Evolutionary conservation across 2,329 filamentous ascomycete species (phyloP), one percentile per base, ranked within the genome.

Genomic region (Harringtonia aguacate): DNA sequence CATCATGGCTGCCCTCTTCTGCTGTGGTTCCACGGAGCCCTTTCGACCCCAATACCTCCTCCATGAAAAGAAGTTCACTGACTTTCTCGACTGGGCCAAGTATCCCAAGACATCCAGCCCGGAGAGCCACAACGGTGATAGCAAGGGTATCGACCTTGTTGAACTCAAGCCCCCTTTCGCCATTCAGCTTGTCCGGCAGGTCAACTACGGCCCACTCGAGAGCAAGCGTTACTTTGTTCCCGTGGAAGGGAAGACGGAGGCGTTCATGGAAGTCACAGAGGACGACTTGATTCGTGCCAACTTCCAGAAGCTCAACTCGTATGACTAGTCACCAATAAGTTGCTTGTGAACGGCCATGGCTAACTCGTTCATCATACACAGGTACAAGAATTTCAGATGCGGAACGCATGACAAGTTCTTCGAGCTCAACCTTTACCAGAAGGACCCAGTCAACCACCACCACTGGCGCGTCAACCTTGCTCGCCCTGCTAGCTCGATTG

Each of bases 311-410:
- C 42, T 69, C 18, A 70, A 69, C 45, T 53, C 63, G 65, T 68
- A 52, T 42, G 61, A 57, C 8, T 22, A 13, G 38, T 38, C 15
- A 21, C 17, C 4, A 41, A 4, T 20, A n/a, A n/a, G n/a, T n/a
- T n/a, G n/a, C n/a, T n/a, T n/a, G n/a, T n/a, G n/a, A n/a, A n/a
- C n/a, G n/a, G n/a, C n/a, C 6, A 2, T 29, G 8, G 22, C 36
- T 17, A 4, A 4, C n/a, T 40, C 41, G 39, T 30, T 21, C n/a
- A 34, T 44, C 36, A 37, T 22, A 39, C 18, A 18, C 39, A 70
- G 66, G 7, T 70, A 61, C 53, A 71, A 70, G 55, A 72, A 71
- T 49, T 71, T 59, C 58, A 66, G 58, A 42, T 71, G 67, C 44
- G 47, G 43, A 1, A 22, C 3, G 2, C 66, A 72, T 49, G 60